Evolutionary conservation across 305 asterid species (phyloP).

Genomic region (Coffea humblotiana): DNA sequence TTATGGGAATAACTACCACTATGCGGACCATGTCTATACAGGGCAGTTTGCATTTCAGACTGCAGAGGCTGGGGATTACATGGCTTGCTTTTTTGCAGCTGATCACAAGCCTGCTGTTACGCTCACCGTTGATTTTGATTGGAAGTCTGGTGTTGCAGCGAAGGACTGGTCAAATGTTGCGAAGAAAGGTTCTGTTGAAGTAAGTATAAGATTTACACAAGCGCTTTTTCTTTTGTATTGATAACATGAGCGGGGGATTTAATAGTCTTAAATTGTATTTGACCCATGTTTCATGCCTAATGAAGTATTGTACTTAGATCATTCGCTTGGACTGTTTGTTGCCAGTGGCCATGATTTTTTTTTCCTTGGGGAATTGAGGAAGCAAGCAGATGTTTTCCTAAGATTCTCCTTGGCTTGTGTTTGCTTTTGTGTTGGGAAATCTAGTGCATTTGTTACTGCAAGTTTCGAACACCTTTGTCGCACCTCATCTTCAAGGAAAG

Average conservation of each 20-base stretch:
- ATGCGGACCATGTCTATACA: constrained; percentile 63
- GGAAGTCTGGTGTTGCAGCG: constrained; percentile 95
- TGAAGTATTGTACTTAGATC: background rate
- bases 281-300: background rate
- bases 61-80: constrained; percentile 77
- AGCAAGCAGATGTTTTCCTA: background rate
- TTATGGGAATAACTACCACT: constrained; percentile 76
- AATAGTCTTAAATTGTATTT: background rate
- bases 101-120: constrained; percentile 63
- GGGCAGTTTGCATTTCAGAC: constrained; percentile 91
- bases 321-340: background rate
- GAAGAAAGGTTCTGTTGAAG: constrained; percentile 92
- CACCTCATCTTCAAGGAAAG: background rate
- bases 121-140: constrained; percentile 72
- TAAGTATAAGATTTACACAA: constrained; percentile 32
- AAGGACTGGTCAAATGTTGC: constrained; percentile 96
- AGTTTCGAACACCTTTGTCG: background rate
- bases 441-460: constrained; percentile 2
- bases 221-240: background rate
- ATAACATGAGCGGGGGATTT: background rate
- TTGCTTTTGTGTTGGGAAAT: background rate
- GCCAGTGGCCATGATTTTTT: background rate
- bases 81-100: constrained; percentile 83
- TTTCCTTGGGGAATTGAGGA: background rate
- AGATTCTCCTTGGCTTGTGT: background rate